Conservation (phyloP, 352 stramenopile genomes). For the Bremia lactucae region DNA sequence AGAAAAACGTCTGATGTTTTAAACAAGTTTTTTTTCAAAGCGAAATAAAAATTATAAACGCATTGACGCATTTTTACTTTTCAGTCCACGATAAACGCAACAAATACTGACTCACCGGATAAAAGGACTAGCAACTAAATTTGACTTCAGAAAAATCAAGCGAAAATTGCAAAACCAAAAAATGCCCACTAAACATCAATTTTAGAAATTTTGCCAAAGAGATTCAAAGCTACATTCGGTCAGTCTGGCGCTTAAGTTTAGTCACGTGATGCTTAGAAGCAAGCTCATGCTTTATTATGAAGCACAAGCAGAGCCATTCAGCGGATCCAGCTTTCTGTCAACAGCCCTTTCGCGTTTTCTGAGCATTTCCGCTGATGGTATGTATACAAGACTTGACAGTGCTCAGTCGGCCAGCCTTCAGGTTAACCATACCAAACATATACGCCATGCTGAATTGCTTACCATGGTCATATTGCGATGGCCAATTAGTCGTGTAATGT, state of each 20-base stretch:
- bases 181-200: constrained; percentile 92
- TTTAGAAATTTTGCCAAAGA: constrained; percentile 92
- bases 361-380: constrained; percentile 91
- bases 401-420: constrained; percentile 79
- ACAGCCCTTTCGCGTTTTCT: constrained; percentile 75
- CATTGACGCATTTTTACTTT: too few species aligned
- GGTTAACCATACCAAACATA: constrained; percentile 43
- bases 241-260: constrained; percentile 78
- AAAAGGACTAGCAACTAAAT: too few species aligned
- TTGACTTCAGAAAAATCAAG: too few species aligned
- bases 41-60: too few species aligned
- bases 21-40: constrained; percentile 93
- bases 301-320: constrained; percentile 92
- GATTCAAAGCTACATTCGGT: constrained; percentile 83
- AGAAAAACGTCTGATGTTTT: constrained; percentile 89
- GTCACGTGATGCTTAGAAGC: constrained; percentile 84
- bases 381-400: constrained; percentile 93
- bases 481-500: constrained; percentile 7
- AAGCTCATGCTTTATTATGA: constrained; percentile 95
- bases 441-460: constrained; percentile 7
- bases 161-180: too few species aligned
- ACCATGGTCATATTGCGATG: background rate
- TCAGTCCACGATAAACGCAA: too few species aligned
- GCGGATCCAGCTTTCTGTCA: constrained; percentile 90
- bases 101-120: too few species aligned